Evolutionary conservation across 441 rosid species (phyloP), one percentile per base, ranked within the genome.

Genomic region (Erodium chrysanthum): DNA sequence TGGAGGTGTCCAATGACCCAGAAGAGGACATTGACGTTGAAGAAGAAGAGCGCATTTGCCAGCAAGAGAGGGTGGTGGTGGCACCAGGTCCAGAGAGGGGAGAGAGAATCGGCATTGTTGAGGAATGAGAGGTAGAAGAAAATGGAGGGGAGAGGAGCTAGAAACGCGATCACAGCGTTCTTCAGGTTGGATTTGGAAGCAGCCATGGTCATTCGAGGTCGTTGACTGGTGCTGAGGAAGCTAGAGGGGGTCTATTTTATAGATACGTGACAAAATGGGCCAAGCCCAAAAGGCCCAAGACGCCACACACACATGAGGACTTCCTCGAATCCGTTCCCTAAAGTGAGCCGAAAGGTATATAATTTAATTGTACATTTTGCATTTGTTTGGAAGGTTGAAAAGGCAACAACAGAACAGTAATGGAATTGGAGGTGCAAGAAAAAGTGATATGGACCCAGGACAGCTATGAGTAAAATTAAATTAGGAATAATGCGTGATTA

Each of bases 11-110:
- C 73, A 75, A 88, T 84, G 84, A 84, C 58, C 97, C 97, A 93
- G 88, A 93, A 91, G 81, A 89, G 84, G 31, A 88, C 73, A 75
- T 91, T 86, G 84, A 91, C 97, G 66, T 91, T 93, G 78, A 91
- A 74, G 92, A 88, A 89, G 90, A 93, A 93, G 71, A 93, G 81
- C 64, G 72, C 72, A 74, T 93, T 91, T 72, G 83, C 96, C 12
- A 93, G 71, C 0, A 93, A 10, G 14, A 40, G 46, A 40, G 46
- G 46, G 46, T 40, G 46, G 46, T 40, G 46, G 46, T 7, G 46
- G 46, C 46, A 40, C 46, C 46, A 40, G 14, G 46, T 40, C 46
- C 46, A 87, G 9, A 83, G 54, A 68, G 78, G 70, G 35, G 35
- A 31, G 35, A 31, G 35, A 2, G 35, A 31, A 35, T 72, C 12